Evolutionary conservation across 2,329 filamentous ascomycete species (phyloP).

Genomic region (Aureobasidium mangrovei): DNA sequence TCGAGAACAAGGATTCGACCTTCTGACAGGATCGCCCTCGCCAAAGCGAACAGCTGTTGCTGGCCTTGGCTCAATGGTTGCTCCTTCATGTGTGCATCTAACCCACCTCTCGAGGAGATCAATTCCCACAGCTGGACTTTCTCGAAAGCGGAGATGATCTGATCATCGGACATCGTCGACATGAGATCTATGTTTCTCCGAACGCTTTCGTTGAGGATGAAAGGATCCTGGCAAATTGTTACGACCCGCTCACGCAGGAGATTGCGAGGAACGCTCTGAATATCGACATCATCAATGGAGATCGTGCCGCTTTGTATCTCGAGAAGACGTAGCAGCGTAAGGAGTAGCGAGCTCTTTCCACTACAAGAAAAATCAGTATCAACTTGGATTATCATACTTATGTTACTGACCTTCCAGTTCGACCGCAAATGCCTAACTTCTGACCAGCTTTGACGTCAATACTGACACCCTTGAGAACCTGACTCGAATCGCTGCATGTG

Average conservation of each 20-base stretch:
- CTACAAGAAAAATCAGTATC: no score
- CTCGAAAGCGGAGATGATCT: constrained; percentile 34
- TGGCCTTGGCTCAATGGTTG: constrained; percentile 38
- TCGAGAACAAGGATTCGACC: constrained; percentile 34
- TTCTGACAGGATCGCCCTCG: constrained; percentile 36
- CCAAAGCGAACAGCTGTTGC: constrained; percentile 42
- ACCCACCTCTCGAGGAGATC: constrained; percentile 25
- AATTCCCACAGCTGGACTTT: constrained; percentile 34
- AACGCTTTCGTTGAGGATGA: constrained; percentile 40
- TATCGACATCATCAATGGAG: constrained; percentile 39
- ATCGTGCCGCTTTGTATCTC: constrained; percentile 37
- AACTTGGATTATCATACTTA: background rate
- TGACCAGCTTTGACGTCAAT: background rate
- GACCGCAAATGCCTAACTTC: background rate
- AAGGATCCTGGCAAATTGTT: constrained; percentile 44
- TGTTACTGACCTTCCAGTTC: background rate
- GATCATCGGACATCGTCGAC: constrained; percentile 27
- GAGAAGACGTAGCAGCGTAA: constrained; percentile 41
- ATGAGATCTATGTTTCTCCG: constrained; percentile 42
- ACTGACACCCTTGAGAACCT: background rate
- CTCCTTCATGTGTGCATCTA: constrained; percentile 29
- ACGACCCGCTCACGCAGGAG: constrained; percentile 36
- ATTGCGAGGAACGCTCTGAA: constrained; percentile 35
- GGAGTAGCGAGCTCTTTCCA: constrained; percentile 43
- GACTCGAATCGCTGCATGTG: background rate